Base-by-base conservation (phyloP, 2,329 filamentous ascomycete genomes). In the Colletotrichum spinosum region DNA sequence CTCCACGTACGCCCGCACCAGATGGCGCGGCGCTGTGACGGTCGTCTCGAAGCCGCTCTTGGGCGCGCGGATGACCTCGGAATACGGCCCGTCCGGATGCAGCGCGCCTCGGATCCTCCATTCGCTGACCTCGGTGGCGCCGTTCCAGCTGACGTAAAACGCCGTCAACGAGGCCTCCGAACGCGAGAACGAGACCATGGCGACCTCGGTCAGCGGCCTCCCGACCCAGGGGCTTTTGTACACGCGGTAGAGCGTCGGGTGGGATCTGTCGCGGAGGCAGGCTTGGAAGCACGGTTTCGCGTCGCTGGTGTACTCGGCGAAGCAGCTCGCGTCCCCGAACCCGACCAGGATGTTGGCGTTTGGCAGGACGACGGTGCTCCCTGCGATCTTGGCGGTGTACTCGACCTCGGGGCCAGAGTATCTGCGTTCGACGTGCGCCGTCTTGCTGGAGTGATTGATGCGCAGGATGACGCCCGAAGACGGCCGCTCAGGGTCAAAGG, bases 331-430 rank as follows among this genome's bases (percentile, higher is more conserved):
- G 57, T 68, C 65, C 15, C 81, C 81, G 72, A 78, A 84, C 25
- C 80, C 80, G 13, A 83, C 73, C 58, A 83, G 77, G 3, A 78
- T 74, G 58, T 81, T 79, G 37, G 78, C 77, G 65, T 79, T 77
- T 2, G 78, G 73, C 7, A 84, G 73, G 8, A 55, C 52, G 12
- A 42, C n/a, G 6, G 52, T 55, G 8, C 52, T 55, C 12, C 52
- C 52, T 9, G 39, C 52, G 13, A 55, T 44, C 13, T 55, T 55
- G 11, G 37, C 4, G 83, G 83, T 0, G 83, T 55, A 55, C 11
- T 55, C 38, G 3, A 45, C 17, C 8, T n/a, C 39, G 12, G 52
- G 52, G 2, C 52, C 52, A 11, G 52, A 45, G 17, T 63, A 55
- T 8, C 54, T 13, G 11, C 48, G 15, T 17, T 52, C 39, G 25